Evolutionary conservation across 352 stramenopile genomes (phyloP), one percentile per base, ranked within the genome.

Genomic region (Phytopythium helicoides): DNA sequence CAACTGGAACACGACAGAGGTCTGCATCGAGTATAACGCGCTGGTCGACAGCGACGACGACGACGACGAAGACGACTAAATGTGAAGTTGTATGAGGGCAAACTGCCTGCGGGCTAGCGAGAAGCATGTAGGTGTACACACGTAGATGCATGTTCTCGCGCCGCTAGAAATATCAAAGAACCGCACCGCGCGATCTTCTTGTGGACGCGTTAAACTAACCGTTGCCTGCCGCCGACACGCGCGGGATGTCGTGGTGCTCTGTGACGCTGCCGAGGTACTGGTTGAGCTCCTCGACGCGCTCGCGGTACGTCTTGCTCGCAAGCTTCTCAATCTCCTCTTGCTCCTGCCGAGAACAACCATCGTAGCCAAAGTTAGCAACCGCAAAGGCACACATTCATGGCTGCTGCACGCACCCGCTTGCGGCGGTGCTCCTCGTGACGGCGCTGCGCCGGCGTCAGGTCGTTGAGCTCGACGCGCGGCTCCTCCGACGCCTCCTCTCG

Each of bases 171-270:
- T 33, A 33, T 33, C 28, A 33, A 33, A 33, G 28, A 5, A 5
- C 9, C 28, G 28, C 28, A 9, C 28, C 9, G 5, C n/a, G n/a
- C 28, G 28, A 33, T 9, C 28, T 9, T 10, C 5, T 33, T 33
- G 28, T 9, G 28, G 28, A 9, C 28, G 28, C 28, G 5, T 9
- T 33, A 5, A 5, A 33, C 28, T 82, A 97, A 55, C 90, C 90
- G 45, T 97, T 97, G 45, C 91, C 91, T 47, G 91, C 91, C 51
- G 89, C 91, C 2, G 81, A 97, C 38, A 90, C 92, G 39, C 96
- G 83, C 56, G 97, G 97, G 62, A 99, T 97, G 66, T 99, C 97
- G 73, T 99, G 98, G 61, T 98, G 94, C 76, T 99, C 97, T 1
- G 97, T 99, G 50, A 99, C 73, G 36, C 85, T 92, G 34, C 89